phyloP scores from a whole-genome alignment of 306 rosid species.

The Astragalus membranaceus region DNA sequence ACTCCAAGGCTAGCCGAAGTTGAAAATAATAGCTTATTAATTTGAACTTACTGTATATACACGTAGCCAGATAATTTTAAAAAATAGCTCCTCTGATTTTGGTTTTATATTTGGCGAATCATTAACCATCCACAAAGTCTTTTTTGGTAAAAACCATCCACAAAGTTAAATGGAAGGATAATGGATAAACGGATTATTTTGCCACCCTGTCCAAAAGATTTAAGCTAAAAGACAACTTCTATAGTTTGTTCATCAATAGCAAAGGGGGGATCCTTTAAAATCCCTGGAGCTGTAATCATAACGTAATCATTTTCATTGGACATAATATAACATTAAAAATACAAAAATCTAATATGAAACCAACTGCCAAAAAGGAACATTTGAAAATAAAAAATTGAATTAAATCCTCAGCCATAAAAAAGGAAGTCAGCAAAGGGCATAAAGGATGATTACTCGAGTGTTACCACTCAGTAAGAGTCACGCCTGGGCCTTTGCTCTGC shows the following conservation, averaged over 20 bases:
- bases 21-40: too few species aligned
- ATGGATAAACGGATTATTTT: too few species aligned
- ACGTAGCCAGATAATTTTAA: too few species aligned
- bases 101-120: too few species aligned
- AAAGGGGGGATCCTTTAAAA: constrained; percentile 6
- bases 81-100: too few species aligned
- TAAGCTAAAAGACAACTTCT: not conserved
- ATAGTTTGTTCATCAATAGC: not conserved
- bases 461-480: constrained; percentile 36
- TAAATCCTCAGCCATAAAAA: constrained; percentile 28
- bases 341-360: constrained; percentile 27
- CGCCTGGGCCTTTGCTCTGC: constrained; percentile 87
- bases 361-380: constrained; percentile 19
- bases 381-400: not conserved
- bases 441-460: too few species aligned
- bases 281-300: not conserved
- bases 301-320: not conserved
- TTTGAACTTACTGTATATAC: too few species aligned
- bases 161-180: too few species aligned
- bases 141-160: too few species aligned
- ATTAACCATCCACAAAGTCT: too few species aligned
- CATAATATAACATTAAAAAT: constrained; percentile 1
- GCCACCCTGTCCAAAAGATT: too few species aligned
- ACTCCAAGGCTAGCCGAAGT: not conserved
- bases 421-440: not conserved